These are phyloP conservation scores for Floccularia luteovirens DNA, from an alignment of 768 basidiomycete genomes.

Conservation along the genomic window DNA sequence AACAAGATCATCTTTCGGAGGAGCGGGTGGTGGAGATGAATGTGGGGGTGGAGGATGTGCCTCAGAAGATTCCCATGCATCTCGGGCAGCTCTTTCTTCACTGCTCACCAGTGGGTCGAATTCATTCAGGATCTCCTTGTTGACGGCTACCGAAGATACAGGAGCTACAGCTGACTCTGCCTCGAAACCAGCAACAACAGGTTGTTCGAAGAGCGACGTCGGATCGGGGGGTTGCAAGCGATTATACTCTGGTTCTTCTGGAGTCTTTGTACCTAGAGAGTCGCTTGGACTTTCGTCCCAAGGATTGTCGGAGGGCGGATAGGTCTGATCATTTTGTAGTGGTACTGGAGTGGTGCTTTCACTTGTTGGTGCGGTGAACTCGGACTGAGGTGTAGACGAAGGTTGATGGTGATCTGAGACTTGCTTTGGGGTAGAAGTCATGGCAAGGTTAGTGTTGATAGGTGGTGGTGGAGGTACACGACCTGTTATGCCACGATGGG, in stretches of 20 bases:
- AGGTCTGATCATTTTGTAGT: constrained; percentile 9
- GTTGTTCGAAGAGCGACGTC: constrained; percentile 26
- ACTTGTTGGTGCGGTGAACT: too few species aligned
- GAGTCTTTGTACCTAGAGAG: constrained; percentile 10
- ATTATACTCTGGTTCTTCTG: constrained; percentile 11
- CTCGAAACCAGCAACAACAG: constrained; percentile 28
- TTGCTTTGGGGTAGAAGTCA: too few species aligned
- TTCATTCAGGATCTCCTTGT: constrained; percentile 44
- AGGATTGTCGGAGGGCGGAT: constrained; percentile 25
- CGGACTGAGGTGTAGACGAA: too few species aligned
- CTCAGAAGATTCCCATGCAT: constrained; percentile 59
- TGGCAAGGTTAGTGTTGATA: too few species aligned
- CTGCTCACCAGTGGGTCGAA: constrained; percentile 61
- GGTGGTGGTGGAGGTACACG: too few species aligned
- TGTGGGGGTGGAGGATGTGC: constrained; percentile 48
- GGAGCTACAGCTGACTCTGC: constrained; percentile 15
- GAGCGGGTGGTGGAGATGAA: constrained; percentile 24
- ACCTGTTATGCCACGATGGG: too few species aligned
- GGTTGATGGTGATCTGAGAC: too few species aligned
- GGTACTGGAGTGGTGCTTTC: too few species aligned
- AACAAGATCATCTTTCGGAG: constrained; percentile 25
- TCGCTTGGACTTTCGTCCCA: constrained; percentile 24
- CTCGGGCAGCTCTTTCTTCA: constrained; percentile 51
- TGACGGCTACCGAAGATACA: constrained; percentile 13
- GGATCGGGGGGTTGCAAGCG: constrained; percentile 34